Evolutionary conservation across 345 rosid genomes (phyloP).

Genomic region (Salix suchowensis): DNA sequence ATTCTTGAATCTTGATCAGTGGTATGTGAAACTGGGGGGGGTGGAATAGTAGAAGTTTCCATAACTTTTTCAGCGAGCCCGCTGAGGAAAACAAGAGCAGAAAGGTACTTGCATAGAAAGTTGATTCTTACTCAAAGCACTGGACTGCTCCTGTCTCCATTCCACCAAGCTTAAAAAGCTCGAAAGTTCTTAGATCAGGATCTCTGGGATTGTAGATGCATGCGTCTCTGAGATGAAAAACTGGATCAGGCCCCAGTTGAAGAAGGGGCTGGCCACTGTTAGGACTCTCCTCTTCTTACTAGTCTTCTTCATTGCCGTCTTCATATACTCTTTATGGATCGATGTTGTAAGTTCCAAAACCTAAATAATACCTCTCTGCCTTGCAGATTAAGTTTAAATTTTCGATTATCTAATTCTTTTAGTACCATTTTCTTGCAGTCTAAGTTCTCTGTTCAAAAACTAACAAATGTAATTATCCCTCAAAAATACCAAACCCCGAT

Average conservation of each 20-base stretch:
- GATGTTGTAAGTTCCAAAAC: conserved; percentile 24
- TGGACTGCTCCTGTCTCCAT: too few species aligned
- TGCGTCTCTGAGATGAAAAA: neutral
- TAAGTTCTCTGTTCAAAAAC: neutral
- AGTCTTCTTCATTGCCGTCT: conserved; percentile 19
- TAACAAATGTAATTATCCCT: neutral
- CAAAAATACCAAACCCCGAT: neutral
- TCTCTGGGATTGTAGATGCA: too few species aligned
- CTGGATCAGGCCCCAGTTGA: conserved; percentile 11
- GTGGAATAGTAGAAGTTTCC: too few species aligned
- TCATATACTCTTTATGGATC: conserved; percentile 21
- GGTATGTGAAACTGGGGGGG: too few species aligned
- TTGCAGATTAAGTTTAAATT: neutral
- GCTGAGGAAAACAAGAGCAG: too few species aligned
- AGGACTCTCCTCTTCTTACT: conserved; percentile 20
- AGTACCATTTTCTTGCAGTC: conserved; percentile 14
- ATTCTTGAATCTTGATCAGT: too few species aligned
- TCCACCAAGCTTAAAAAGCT: too few species aligned
- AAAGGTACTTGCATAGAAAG: too few species aligned
- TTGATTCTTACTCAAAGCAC: too few species aligned
- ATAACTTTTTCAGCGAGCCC: too few species aligned
- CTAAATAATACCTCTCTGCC: neutral
- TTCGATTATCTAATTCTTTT: too few species aligned
- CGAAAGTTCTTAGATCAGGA: too few species aligned
- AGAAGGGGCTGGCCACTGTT: conserved; percentile 15